Evolutionary conservation across 495 filamentous ascomycete species (phyloP), one percentile per base, ranked within the genome.

Genomic region (Aspergillus hancockii): DNA sequence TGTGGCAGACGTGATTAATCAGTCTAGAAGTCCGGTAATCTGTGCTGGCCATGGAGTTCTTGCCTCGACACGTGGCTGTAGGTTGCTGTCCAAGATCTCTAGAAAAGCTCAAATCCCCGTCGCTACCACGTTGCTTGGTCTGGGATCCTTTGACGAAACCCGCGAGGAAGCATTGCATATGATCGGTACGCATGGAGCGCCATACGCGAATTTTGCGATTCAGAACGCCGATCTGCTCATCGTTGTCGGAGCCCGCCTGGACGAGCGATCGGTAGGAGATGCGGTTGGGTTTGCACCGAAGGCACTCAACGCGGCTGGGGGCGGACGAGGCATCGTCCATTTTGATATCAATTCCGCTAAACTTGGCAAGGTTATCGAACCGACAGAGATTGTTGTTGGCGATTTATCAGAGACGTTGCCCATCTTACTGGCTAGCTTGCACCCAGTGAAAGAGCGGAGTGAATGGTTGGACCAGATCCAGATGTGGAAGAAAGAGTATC

Each of bases 401-500:
- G 84, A 87, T 57, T 81, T 85, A 30, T 75, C 80, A 4, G 72
- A 80, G 10, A 98, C 94, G 67, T 75, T 98, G 9, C 80, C 79
- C 28, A 71, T 83, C 23, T 86, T 97, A 41, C 64, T 96, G 13
- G 90, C 93, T 6, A 77, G 82, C 47, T 73, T 96, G 23, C 75
- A 90, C 45, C 43, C 76, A 10, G 19, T 4, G 28, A 86, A 89
- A 63, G 46, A 73, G 12, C 85, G 93, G 19, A 78, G 85, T 25
- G 90, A 88, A 63, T 98, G 93, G 93, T 93, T 96, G 63, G 81
- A 77, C 41, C 86, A 96, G 76, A 96, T 98, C 70, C 84, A 87
- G 31, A 84, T 83, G 67, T 98, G 93, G 93, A 97, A 97, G 78
- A 71, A 80, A 64, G 87, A 87, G 52, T 93, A 91, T 81, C 90